Percentiles rank a stretch among this genome's conserved stretches.
Conservation (phyloP, 2,329 filamentous ascomycete genomes). For the Ophiocordyceps camponoti-saundersi region DNA sequence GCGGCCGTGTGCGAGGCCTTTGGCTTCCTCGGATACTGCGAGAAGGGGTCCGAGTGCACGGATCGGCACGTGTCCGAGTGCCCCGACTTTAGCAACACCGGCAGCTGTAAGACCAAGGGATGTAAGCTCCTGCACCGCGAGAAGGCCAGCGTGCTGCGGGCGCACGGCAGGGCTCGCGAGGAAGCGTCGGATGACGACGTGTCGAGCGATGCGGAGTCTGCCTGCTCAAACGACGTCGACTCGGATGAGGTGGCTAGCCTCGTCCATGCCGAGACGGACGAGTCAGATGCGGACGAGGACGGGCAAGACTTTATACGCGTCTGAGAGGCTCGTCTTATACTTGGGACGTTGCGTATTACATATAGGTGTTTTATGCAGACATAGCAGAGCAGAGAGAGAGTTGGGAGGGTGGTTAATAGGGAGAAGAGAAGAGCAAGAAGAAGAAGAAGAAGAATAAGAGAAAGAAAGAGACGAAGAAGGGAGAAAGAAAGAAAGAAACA, state of each 20-base stretch:
- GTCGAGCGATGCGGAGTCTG: constrained; percentile 47
- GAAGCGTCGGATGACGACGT: constrained; percentile 69
- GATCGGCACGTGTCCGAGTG: constrained; percentile 86
- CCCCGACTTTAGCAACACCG: constrained; percentile 85
- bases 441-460: background rate
- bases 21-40: constrained; percentile 76
- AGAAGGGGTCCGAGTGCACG: constrained; percentile 58
- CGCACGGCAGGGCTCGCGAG: constrained; percentile 36
- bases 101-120: constrained; percentile 61
- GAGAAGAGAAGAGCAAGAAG: background rate
- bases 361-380: background rate
- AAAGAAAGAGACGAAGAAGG: background rate
- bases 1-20: constrained; percentile 74
- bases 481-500: background rate
- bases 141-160: constrained; percentile 63
- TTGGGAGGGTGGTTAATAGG: too few relatives aligned
- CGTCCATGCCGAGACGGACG: constrained; percentile 35
- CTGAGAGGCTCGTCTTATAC: constrained; percentile 3
- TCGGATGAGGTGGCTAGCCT: constrained; percentile 56
- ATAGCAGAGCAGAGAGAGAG: background rate
- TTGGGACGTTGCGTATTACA: too few relatives aligned
- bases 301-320: constrained; percentile 38
- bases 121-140: constrained; percentile 82
- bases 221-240: constrained; percentile 49
- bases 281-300: constrained; percentile 37